Percentiles rank a stretch among this genome's conserved stretches.
Evolutionary conservation across 2,329 filamentous ascomycete genomes (phyloP).

Genomic region (Fusarium sp.): DNA sequence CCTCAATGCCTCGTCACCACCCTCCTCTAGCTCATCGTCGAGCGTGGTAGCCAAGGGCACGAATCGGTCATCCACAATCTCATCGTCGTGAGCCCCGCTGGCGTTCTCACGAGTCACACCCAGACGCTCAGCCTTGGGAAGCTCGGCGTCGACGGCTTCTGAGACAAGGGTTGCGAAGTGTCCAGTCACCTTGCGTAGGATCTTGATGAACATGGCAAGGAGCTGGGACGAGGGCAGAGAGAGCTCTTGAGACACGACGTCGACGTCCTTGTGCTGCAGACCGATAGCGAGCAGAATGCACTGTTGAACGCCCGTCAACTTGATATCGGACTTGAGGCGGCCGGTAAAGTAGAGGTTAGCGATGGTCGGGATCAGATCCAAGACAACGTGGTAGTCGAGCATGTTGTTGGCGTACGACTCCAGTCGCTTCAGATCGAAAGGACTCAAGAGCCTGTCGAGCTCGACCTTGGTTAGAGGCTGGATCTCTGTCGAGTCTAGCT

Average conservation of each 20-base stretch:
- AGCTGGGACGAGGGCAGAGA: slow-evolving; percentile 81
- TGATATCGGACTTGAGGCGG: slow-evolving; percentile 74
- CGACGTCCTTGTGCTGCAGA: slow-evolving; percentile 89
- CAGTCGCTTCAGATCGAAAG: slow-evolving; percentile 94
- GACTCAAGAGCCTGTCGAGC: slow-evolving; percentile 82
- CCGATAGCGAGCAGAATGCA: slow-evolving; percentile 91
- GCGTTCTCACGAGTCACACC: slow-evolving; percentile 71
- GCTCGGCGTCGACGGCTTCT: slow-evolving; percentile 75
- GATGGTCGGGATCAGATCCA: slow-evolving; percentile 89
- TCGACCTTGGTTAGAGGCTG: slow-evolving; percentile 76
- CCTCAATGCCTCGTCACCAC: slow-evolving; percentile 79
- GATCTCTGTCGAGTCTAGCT: slow-evolving; percentile 66
- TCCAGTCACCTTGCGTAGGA: slow-evolving; percentile 85
- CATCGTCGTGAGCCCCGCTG: slow-evolving; percentile 76
- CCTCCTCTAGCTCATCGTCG: slow-evolving; percentile 87
- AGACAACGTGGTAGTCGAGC: slow-evolving; percentile 96
- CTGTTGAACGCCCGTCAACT: slow-evolving; percentile 84
- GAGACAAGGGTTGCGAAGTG: slow-evolving; percentile 83
- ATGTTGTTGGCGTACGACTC: slow-evolving; percentile 97
- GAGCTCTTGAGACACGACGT: slow-evolving; percentile 83
- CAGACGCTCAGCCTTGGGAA: slow-evolving; percentile 69
- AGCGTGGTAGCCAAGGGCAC: slow-evolving; percentile 78
- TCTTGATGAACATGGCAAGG: slow-evolving; percentile 97
- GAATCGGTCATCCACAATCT: slow-evolving; percentile 74
- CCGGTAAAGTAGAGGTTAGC: slow-evolving; percentile 88